These are phyloP conservation scores for Didymella pomorum DNA, from an alignment of 2,329 filamentous ascomycete species.

Conservation along the genomic window DNA sequence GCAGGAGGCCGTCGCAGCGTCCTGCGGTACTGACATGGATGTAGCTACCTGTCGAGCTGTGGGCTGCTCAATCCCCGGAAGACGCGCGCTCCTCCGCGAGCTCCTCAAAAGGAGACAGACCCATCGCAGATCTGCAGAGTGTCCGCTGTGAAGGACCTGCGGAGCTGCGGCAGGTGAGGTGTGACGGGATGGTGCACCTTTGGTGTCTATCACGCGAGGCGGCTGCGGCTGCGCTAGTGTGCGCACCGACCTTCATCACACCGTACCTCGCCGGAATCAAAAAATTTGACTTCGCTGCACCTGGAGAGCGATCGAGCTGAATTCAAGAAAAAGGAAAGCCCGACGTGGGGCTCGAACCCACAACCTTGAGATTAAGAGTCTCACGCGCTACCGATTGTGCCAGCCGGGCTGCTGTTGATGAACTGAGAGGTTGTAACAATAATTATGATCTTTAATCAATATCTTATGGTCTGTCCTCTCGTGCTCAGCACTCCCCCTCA, in stretches of 20 bases:
- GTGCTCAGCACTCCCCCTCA: too few relatives aligned
- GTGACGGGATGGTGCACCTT: background rate
- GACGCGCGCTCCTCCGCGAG: background rate
- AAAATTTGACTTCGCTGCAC: conserved; percentile 4
- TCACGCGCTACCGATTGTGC: conserved; percentile 38
- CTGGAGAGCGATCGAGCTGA: background rate
- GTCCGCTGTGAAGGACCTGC: background rate
- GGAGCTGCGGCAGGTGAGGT: background rate
- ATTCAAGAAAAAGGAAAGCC: conserved; percentile 18
- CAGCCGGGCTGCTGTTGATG: conserved; percentile 30
- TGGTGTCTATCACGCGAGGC: background rate
- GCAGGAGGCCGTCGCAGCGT: background rate
- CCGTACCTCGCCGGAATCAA: background rate
- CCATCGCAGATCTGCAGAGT: background rate
- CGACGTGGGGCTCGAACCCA: conserved; percentile 61
- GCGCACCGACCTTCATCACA: conserved; percentile 2
- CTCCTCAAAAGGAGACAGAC: background rate
- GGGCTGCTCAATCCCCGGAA: background rate
- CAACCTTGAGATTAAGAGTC: conserved; percentile 40
- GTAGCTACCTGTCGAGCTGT: background rate
- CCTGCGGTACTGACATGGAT: background rate
- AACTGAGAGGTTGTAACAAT: too few relatives aligned
- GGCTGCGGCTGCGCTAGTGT: background rate
- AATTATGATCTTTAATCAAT: too few relatives aligned
- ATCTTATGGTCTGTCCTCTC: too few relatives aligned